These are phyloP conservation scores for Nemania diffusa DNA, from an alignment of 2,329 filamentous ascomycete species.

Conservation along the genomic window DNA sequence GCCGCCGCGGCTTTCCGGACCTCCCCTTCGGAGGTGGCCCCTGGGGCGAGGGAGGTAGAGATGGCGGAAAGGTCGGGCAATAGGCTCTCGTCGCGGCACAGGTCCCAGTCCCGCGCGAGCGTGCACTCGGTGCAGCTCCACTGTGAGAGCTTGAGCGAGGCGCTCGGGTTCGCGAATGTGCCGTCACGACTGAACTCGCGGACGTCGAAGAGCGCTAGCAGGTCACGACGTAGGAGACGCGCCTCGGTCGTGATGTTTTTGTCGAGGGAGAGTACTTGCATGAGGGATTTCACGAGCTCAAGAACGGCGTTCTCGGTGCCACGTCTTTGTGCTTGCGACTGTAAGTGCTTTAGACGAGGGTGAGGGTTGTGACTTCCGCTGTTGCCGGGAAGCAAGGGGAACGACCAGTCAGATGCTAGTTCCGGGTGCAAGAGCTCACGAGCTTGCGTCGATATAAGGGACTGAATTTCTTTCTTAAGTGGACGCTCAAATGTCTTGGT, in stretches of 20 bases:
- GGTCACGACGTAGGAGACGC: conserved; percentile 85
- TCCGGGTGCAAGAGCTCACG: conserved; percentile 91
- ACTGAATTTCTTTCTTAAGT: conserved; percentile 85
- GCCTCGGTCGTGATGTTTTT: conserved; percentile 91
- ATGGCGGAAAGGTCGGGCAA: conserved; percentile 62
- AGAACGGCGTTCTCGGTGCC: conserved; percentile 73
- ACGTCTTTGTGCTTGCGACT: conserved; percentile 49
- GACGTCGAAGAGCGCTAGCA: conserved; percentile 90
- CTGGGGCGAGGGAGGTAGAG: conserved; percentile 7
- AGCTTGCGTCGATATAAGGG: conserved; percentile 85
- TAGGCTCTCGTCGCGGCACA: conserved; percentile 89
- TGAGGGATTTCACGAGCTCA: conserved; percentile 90
- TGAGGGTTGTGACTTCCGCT: conserved; percentile 58
- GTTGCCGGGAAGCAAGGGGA: conserved; percentile 81
- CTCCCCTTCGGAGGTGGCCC: conserved; percentile 19
- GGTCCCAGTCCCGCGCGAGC: conserved; percentile 85
- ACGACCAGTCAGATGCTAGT: conserved; percentile 85
- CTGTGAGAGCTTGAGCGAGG: conserved; percentile 76
- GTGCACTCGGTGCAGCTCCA: conserved; percentile 92
- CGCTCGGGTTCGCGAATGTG: conserved; percentile 86
- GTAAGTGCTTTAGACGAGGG: conserved; percentile 43
- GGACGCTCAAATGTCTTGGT: conserved; percentile 88
- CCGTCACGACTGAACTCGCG: conserved; percentile 91
- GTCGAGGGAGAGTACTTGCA: conserved; percentile 91
- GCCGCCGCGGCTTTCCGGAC: conserved; percentile 45